Percentiles rank a stretch among this genome's conserved stretches.
Evolutionary conservation across 257 asterid species (phyloP).

Genomic region (Scutellaria barbata): DNA sequence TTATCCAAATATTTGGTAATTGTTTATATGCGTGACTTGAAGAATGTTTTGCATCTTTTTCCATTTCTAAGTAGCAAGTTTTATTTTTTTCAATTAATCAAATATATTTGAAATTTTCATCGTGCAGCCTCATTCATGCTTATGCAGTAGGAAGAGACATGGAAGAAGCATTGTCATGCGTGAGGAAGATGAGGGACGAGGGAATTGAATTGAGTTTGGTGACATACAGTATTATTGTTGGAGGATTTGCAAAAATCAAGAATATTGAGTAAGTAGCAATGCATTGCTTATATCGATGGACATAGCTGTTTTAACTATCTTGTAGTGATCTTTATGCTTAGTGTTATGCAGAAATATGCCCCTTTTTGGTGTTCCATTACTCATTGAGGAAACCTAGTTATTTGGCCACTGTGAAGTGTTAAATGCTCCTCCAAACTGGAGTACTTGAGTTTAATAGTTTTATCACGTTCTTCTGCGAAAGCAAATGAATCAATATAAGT

Average conservation of each 20-base stretch:
- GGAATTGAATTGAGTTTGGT: constrained; percentile 91
- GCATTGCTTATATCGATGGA: not conserved
- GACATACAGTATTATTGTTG: constrained; percentile 86
- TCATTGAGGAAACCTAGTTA: not conserved
- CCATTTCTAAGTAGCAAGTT: constrained; percentile 5
- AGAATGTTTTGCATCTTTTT: not conserved
- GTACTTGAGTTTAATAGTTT: constrained; percentile 15
- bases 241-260: constrained; percentile 81
- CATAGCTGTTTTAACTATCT: constrained; percentile 14
- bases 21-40: constrained; percentile 3
- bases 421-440: constrained; percentile 13
- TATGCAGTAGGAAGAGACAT: constrained; percentile 95
- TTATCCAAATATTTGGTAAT: constrained; percentile 7
- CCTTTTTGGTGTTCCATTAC: not conserved
- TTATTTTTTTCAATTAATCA: constrained; percentile 20
- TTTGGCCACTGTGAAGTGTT: not conserved
- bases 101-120: constrained; percentile 23
- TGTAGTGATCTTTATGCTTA: constrained; percentile 16
- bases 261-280: constrained; percentile 70
- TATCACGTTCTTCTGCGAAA: not conserved
- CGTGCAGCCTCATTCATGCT: constrained; percentile 93
- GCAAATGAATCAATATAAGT: constrained; percentile 2
- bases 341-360: constrained; percentile 17
- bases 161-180: constrained; percentile 97
- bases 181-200: constrained; percentile 83